These are phyloP conservation scores for Aspergillus haitiensis DNA, from an alignment of 495 filamentous ascomycete genomes.

Conservation along the genomic window DNA sequence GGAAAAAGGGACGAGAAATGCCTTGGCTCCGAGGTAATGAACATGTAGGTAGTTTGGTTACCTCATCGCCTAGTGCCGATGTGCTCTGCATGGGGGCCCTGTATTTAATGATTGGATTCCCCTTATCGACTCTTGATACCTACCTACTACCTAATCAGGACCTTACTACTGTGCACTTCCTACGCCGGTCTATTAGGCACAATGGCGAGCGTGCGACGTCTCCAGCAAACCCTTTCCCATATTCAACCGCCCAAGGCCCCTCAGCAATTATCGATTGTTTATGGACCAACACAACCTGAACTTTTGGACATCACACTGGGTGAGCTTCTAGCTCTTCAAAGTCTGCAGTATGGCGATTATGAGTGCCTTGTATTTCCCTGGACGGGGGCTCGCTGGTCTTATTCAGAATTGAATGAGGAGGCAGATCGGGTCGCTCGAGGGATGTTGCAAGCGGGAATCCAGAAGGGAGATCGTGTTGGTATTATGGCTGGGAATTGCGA, in stretches of 20 bases:
- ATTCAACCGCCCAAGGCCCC: conserved; percentile 26
- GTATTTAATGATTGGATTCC: conserved; percentile 19
- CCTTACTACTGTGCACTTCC: no score
- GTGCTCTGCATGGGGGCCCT: not conserved
- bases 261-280: conserved; percentile 51
- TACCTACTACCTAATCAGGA: not conserved
- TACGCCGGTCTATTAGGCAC: not conserved
- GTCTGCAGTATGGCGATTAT: conserved; percentile 55
- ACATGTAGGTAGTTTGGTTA: conserved; percentile 15
- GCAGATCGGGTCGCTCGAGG: conserved; percentile 58
- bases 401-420: conserved; percentile 61
- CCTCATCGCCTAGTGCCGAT: conserved; percentile 1
- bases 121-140: not conserved
- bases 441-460: conserved; percentile 58
- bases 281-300: conserved; percentile 59
- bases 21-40: not conserved
- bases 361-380: conserved; percentile 66
- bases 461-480: conserved; percentile 63
- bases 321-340: conserved; percentile 62
- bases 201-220: conserved; percentile 39
- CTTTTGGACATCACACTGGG: conserved; percentile 62
- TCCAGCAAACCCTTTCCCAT: conserved; percentile 44
- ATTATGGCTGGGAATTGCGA: conserved; percentile 74
- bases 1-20: conserved; percentile 1
- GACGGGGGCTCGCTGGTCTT: conserved; percentile 67